phyloP scores from a whole-genome alignment of 2,329 filamentous ascomycete genomes.

The Talaromyces rugulosus region DNA sequence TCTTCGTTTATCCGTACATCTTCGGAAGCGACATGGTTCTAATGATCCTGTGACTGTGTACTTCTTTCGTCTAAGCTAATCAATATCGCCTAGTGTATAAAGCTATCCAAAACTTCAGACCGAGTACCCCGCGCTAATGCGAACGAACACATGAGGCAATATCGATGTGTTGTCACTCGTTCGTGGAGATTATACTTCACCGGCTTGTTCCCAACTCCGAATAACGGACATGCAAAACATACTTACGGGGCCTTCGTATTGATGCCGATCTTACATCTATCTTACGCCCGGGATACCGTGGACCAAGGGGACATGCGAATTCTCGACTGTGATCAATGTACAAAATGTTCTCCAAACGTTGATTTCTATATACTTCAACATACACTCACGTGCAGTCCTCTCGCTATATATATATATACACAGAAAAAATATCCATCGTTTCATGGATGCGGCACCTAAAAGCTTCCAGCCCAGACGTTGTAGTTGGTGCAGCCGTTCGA shows the following conservation, averaged over 20 bases:
- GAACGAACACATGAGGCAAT: background rate
- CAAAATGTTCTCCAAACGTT: background rate
- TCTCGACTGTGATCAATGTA: background rate
- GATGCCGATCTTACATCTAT: background rate
- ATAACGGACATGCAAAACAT: background rate
- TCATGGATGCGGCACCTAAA: background rate
- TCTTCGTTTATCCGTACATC: no score
- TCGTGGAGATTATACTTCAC: background rate
- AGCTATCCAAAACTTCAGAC: background rate
- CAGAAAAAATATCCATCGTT: background rate
- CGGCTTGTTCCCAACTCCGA: background rate
- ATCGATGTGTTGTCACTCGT: background rate
- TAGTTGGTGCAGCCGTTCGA: slow-evolving; percentile 13
- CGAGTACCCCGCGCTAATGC: background rate
- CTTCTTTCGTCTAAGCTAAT: background rate
- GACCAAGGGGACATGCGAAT: background rate
- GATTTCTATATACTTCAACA: background rate
- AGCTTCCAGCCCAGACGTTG: slow-evolving; percentile 11
- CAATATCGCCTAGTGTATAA: background rate
- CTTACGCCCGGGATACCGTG: background rate
- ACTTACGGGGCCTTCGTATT: background rate
- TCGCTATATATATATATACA: background rate
- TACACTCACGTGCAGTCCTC: background rate
- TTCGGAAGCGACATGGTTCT: no score
- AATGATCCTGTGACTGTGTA: no score